Percentiles rank a stretch among this genome's conserved stretches.
These are phyloP conservation scores for Arctium lappa DNA, from an alignment of 129 eudicot species.

Conservation along the genomic window DNA sequence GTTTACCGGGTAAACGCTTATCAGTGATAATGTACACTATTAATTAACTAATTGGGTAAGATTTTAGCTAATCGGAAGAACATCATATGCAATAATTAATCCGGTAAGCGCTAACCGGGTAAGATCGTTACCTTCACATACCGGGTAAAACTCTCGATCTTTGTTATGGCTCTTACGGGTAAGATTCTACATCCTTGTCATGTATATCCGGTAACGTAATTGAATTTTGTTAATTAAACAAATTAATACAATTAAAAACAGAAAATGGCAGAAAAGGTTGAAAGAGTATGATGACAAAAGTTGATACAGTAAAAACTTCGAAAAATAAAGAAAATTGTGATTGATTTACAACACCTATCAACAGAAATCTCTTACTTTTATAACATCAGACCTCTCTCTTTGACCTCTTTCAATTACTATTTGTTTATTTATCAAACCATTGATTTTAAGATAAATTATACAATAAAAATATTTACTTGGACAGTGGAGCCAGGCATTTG, in stretches of 20 bases:
- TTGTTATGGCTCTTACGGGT: too few species aligned
- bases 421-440: not conserved
- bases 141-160: too few species aligned
- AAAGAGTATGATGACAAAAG: constrained; percentile 18
- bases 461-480: not conserved
- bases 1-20: too few species aligned
- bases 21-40: too few species aligned
- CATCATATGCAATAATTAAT: too few species aligned
- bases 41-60: too few species aligned
- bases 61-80: too few species aligned
- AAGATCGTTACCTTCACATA: too few species aligned
- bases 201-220: too few species aligned
- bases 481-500: not conserved
- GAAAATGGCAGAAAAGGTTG: not conserved
- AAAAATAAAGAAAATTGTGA: constrained; percentile 13
- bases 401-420: not conserved
- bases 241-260: not conserved
- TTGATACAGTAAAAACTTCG: constrained; percentile 23
- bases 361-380: constrained; percentile 30
- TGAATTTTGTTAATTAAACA: not conserved
- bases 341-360: constrained; percentile 27
- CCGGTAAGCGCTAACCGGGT: too few species aligned
- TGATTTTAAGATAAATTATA: not conserved
- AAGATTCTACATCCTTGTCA: too few species aligned
- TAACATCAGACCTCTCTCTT: constrained; percentile 5